phyloP scores from a whole-genome alignment of 352 stramenopile genomes.

The Blastocystis sp. region DNA sequence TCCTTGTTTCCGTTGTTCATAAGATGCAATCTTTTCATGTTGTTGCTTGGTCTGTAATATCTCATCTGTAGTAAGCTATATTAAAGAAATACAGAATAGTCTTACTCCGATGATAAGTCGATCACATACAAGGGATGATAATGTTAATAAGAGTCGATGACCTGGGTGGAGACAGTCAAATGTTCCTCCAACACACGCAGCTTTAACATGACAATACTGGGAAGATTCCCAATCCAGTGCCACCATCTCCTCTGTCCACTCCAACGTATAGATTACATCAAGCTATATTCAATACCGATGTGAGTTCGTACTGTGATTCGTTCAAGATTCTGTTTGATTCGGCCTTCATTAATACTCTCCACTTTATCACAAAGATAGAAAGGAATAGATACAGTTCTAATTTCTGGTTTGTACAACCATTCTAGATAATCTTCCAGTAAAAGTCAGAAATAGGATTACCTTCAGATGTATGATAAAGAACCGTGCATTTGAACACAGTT shows the following conservation, averaged over 20 bases:
- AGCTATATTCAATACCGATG: background rate
- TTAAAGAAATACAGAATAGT: background rate
- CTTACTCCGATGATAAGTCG: conserved; percentile 49
- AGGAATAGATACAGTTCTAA: background rate
- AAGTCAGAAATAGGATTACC: background rate
- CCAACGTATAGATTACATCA: background rate
- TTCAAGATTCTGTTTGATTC: background rate
- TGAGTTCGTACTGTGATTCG: background rate
- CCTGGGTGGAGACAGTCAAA: conserved; percentile 65
- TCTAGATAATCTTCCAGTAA: background rate
- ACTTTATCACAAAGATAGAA: conserved; percentile 5
- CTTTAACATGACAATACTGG: background rate
- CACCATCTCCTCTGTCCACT: background rate
- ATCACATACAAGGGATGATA: conserved; percentile 49
- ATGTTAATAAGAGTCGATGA: conserved; percentile 50
- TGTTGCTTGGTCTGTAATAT: conserved; percentile 45
- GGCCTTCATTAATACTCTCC: background rate
- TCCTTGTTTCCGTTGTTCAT: conserved; percentile 5
- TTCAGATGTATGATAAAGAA: background rate
- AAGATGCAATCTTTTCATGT: conserved; percentile 35
- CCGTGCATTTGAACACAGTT: conserved; percentile 3
- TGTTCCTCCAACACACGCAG: conserved; percentile 54
- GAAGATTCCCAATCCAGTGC: conserved; percentile 14
- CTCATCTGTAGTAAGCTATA: conserved; percentile 43
- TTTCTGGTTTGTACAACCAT: background rate